Percentiles rank a stretch among this genome's conserved stretches.
phyloP scores from a whole-genome alignment of 1,284 basidiomycete genomes.

The Ceratobasidium sp. region DNA sequence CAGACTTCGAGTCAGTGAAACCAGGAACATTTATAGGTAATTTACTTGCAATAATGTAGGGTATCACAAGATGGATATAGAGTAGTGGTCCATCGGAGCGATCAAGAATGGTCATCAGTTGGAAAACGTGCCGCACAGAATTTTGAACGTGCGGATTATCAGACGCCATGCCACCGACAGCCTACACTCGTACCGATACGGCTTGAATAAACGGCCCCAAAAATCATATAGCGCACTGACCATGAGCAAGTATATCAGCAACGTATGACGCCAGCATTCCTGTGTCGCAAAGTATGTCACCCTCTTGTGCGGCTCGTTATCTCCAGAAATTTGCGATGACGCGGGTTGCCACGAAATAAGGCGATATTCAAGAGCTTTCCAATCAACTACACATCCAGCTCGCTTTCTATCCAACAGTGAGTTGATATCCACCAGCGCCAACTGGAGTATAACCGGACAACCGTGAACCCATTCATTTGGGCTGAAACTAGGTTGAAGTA shows the following conservation, averaged over 20 bases:
- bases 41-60: slow-evolving; percentile 13
- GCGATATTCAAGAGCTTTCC: neutral
- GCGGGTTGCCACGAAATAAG: neutral
- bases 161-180: neutral
- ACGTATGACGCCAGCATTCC: slow-evolving; percentile 21
- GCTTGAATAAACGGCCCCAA: slow-evolving; percentile 11
- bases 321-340: neutral
- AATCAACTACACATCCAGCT: neutral
- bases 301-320: neutral
- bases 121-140: slow-evolving; percentile 9
- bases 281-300: neutral
- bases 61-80: slow-evolving; percentile 5
- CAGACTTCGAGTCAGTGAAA: neutral
- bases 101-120: neutral
- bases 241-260: neutral
- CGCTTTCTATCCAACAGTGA: neutral
- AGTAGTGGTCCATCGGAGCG: neutral
- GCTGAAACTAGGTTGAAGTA: neutral
- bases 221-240: too few relatives aligned
- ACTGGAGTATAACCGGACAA: slow-evolving; percentile 4
- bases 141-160: slow-evolving; percentile 8
- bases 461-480: slow-evolving; percentile 16
- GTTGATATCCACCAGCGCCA: slow-evolving; percentile 14
- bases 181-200: neutral
- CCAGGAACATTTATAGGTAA: neutral